A percentile compares a stretch with the other conserved stretches of the same genome.
These are phyloP conservation scores for Draba incana DNA, from an alignment of 345 rosid genomes.

Conservation along the genomic window DNA sequence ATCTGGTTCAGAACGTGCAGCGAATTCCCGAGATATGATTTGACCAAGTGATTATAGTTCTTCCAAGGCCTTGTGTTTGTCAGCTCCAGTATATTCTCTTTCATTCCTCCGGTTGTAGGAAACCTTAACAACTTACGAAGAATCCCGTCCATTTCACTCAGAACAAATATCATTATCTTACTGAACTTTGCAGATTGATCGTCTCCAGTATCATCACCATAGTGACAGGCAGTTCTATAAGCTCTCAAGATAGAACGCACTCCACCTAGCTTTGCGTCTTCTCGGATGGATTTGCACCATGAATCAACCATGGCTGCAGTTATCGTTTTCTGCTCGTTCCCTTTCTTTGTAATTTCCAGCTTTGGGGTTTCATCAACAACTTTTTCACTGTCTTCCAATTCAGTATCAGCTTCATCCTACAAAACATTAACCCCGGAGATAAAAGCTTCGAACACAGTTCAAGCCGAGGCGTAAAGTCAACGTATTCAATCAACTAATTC, in stretches of 20 bases:
- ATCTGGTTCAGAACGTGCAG: constrained; percentile 92
- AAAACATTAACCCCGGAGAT: no score
- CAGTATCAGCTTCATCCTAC: no score
- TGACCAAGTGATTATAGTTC: constrained; percentile 80
- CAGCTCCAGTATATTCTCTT: constrained; percentile 63
- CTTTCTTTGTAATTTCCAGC: constrained; percentile 40
- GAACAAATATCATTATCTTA: constrained; percentile 75
- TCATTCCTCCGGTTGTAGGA: constrained; percentile 80
- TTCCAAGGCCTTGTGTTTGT: constrained; percentile 81
- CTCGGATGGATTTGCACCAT: constrained; percentile 68
- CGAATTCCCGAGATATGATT: constrained; percentile 92
- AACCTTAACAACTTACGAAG: constrained; percentile 75
- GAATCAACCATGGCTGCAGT: constrained; percentile 75
- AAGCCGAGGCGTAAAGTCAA: no score
- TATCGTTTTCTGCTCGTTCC: constrained; percentile 55
- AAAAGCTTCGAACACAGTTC: no score
- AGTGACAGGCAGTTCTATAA: constrained; percentile 92
- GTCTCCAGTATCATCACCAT: constrained; percentile 83
- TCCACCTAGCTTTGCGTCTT: constrained; percentile 63
- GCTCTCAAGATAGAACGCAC: constrained; percentile 82
- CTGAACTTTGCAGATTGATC: constrained; percentile 72
- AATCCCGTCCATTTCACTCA: constrained; percentile 83
- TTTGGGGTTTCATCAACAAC: constrained; percentile 43
- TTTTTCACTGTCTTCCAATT: no score
- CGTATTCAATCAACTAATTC: no score